phyloP scores from a whole-genome alignment of 2,329 filamentous ascomycete species.

The Colletotrichum paranaense region DNA sequence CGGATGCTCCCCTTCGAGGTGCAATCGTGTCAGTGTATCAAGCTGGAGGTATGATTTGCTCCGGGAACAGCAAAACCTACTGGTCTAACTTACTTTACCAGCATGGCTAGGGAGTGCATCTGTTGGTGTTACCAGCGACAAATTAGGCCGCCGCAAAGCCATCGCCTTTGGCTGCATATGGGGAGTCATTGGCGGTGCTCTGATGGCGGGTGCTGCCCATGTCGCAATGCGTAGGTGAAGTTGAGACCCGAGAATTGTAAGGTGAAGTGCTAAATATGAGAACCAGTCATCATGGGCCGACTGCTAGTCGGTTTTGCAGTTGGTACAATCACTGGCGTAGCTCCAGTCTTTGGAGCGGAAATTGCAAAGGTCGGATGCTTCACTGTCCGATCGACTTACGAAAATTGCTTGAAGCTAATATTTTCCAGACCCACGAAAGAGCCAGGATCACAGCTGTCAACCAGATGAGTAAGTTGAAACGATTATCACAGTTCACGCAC shows the following conservation, averaged over 20 bases:
- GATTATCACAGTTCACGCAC: too few relatives aligned
- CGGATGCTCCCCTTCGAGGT: conserved; percentile 47
- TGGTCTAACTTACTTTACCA: conserved; percentile 21
- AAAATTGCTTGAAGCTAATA: not conserved
- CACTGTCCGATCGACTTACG: too few relatives aligned
- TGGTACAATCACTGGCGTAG: conserved; percentile 53
- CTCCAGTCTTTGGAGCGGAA: conserved; percentile 53
- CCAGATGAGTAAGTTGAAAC: conserved; percentile 49
- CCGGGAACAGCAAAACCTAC: not conserved
- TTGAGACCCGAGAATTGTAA: too few relatives aligned
- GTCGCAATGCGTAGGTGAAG: conserved; percentile 49
- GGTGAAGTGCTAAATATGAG: not conserved
- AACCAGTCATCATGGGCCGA: conserved; percentile 50
- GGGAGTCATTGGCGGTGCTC: conserved; percentile 50
- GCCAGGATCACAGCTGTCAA: conserved; percentile 53
- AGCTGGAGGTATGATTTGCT: conserved; percentile 44
- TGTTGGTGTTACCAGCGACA: conserved; percentile 51
- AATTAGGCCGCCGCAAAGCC: conserved; percentile 49
- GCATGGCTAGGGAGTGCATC: conserved; percentile 54
- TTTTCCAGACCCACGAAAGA: conserved; percentile 46
- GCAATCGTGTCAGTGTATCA: conserved; percentile 55
- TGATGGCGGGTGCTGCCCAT: conserved; percentile 54
- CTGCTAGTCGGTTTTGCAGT: conserved; percentile 52
- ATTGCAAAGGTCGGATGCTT: conserved; percentile 48
- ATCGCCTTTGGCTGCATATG: conserved; percentile 54